A percentile compares a stretch with the other conserved stretches of the same genome.
These are phyloP conservation scores for Populus alba DNA, from an alignment of 345 rosid genomes.

Conservation along the genomic window DNA sequence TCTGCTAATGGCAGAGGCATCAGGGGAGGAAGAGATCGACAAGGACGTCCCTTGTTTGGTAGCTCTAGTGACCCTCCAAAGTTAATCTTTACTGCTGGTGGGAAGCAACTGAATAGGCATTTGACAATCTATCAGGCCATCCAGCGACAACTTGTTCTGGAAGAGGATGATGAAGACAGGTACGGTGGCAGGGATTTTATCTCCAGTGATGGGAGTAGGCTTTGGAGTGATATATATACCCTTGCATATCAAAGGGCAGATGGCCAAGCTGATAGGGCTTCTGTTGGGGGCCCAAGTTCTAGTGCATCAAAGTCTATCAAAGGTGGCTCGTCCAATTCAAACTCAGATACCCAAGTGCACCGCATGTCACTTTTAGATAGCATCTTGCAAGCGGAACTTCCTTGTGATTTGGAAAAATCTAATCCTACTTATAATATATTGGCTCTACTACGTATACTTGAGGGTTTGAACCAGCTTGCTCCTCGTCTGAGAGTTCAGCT, in stretches of 20 bases:
- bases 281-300: conserved; percentile 64
- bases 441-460: conserved; percentile 80
- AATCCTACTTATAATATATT: conserved; percentile 85
- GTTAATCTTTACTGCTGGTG: conserved; percentile 78
- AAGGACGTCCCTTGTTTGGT: conserved; percentile 64
- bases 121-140: conserved; percentile 98
- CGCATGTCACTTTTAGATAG: conserved; percentile 79
- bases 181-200: conserved; percentile 71
- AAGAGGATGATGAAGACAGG: conserved; percentile 93
- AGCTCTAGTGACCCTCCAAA: conserved; percentile 74
- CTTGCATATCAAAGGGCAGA: conserved; percentile 88
- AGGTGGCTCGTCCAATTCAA: conserved; percentile 46
- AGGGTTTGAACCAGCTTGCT: conserved; percentile 91
- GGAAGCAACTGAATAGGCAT: conserved; percentile 86
- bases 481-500: conserved; percentile 75
- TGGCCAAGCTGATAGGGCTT: conserved; percentile 62
- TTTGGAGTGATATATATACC: conserved; percentile 86
- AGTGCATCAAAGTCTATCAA: conserved; percentile 53
- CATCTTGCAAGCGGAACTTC: conserved; percentile 83
- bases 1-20: conserved; percentile 88
- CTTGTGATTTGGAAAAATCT: conserved; percentile 92
- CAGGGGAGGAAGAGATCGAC: conserved; percentile 89
- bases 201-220: conserved; percentile 87
- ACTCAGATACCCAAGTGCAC: conserved; percentile 47
- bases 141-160: conserved; percentile 83